phyloP scores from a whole-genome alignment of 2,329 filamentous ascomycete genomes.

The Penicillium sp. region DNA sequence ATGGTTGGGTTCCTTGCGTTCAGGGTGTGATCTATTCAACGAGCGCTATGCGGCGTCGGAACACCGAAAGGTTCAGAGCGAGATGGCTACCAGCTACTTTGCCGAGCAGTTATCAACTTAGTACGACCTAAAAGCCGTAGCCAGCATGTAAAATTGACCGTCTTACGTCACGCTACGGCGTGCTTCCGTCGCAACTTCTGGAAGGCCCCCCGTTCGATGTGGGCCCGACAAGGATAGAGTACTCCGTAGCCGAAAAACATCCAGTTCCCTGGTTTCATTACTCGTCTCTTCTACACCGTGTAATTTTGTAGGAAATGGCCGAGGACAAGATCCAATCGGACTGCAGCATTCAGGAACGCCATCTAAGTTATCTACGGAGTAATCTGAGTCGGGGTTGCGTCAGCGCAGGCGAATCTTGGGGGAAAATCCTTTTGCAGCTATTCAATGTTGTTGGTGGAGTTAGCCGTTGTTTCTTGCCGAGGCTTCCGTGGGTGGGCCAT shows the following conservation, averaged over 20 bases:
- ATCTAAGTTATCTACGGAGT: slow-evolving; percentile 19
- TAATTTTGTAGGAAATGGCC: not conserved
- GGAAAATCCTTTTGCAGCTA: too few relatives aligned
- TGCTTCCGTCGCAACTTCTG: not conserved
- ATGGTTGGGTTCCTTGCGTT: not conserved
- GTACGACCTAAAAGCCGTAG: not conserved
- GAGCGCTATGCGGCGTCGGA: not conserved
- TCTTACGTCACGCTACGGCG: not conserved
- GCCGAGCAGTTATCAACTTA: too few relatives aligned
- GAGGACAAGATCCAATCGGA: slow-evolving; percentile 16
- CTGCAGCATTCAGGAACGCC: slow-evolving; percentile 20
- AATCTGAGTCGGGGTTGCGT: slow-evolving; percentile 26
- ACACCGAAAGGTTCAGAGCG: not conserved
- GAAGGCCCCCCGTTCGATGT: not conserved
- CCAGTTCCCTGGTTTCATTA: too few relatives aligned
- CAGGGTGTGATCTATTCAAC: not conserved
- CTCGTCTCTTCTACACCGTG: not conserved
- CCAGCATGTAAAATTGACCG: not conserved
- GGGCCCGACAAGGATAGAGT: not conserved
- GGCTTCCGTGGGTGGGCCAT: too few relatives aligned
- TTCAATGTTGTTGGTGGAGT: too few relatives aligned
- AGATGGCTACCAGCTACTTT: not conserved
- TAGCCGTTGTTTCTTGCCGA: too few relatives aligned
- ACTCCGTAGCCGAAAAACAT: not conserved
- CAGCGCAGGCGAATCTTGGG: not conserved